These are phyloP conservation scores for Trichophaea hybrida DNA, from an alignment of 2,329 filamentous ascomycete species.

Conservation along the genomic window DNA sequence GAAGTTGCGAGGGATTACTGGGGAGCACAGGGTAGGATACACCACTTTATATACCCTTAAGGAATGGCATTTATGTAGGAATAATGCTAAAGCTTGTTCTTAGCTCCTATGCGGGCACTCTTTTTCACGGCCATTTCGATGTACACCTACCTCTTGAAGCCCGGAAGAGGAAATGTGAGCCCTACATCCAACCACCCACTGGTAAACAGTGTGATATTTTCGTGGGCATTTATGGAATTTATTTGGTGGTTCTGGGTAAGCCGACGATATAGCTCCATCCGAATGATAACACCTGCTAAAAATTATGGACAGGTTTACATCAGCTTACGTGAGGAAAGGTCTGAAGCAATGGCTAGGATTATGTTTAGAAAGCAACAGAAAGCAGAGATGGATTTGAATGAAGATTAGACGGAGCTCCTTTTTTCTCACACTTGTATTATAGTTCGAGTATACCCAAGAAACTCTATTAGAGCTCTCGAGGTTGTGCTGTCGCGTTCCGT, in stretches of 20 bases:
- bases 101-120: slow-evolving; percentile 48
- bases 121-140: slow-evolving; percentile 47
- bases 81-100: slow-evolving; percentile 5
- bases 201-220: slow-evolving; percentile 74
- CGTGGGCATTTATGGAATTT: slow-evolving; percentile 71
- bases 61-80: neutral
- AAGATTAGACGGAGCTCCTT: neutral
- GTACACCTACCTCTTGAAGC: slow-evolving; percentile 50
- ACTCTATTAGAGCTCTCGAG: neutral
- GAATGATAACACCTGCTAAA: neutral
- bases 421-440: neutral
- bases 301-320: slow-evolving; percentile 41
- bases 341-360: slow-evolving; percentile 29
- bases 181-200: slow-evolving; percentile 50
- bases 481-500: no score
- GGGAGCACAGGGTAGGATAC: slow-evolving; percentile 40
- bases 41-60: neutral
- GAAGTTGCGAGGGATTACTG: slow-evolving; percentile 49
- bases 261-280: slow-evolving; percentile 9
- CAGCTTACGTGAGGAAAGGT: slow-evolving; percentile 51
- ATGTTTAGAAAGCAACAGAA: slow-evolving; percentile 30
- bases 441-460: neutral
- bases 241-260: slow-evolving; percentile 73
- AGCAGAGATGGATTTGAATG: slow-evolving; percentile 30
- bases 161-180: slow-evolving; percentile 32